These are phyloP conservation scores for Plasmodium falciparum DNA, from an alignment of 169 alveolate genomes.

Conservation along the genomic window DNA sequence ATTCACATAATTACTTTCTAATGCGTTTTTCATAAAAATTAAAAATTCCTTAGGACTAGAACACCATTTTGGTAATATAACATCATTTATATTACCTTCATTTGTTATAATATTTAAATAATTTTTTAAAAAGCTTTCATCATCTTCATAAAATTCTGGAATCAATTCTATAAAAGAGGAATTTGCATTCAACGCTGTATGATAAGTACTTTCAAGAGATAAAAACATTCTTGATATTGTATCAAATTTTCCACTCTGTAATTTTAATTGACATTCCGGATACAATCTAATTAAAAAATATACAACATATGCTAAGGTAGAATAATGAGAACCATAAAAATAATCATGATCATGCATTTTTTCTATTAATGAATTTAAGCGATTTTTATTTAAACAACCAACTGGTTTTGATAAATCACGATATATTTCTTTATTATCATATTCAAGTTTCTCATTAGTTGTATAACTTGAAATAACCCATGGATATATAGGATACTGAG, in stretches of 20 bases:
- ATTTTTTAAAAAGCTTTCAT: conserved; percentile 91
- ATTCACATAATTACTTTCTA: conserved; percentile 96
- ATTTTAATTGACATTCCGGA: conserved; percentile 96
- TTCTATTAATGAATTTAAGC: conserved; percentile 87
- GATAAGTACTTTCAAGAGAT: conserved; percentile 82
- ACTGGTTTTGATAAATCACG: conserved; percentile 94
- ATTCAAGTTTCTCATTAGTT: conserved; percentile 77
- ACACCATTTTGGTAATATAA: conserved; percentile 93
- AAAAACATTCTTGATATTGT: conserved; percentile 87
- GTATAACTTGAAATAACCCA: conserved; percentile 94
- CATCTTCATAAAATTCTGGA: conserved; percentile 94
- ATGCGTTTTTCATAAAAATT: conserved; percentile 90
- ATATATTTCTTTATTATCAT: conserved; percentile 83
- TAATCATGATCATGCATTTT: conserved; percentile 89
- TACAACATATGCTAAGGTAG: conserved; percentile 97
- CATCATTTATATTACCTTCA: conserved; percentile 88
- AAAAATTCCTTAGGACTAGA: conserved; percentile 83
- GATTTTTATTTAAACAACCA: conserved; percentile 91
- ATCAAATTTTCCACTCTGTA: conserved; percentile 94
- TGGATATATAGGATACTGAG: conserved; percentile 98
- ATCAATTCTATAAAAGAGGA: conserved; percentile 93
- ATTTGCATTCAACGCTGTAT: conserved; percentile 84
- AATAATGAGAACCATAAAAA: conserved; percentile 97
- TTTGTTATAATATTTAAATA: conserved; percentile 84
- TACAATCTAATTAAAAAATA: conserved; percentile 94